phyloP scores from a whole-genome alignment of 2,329 filamentous ascomycete genomes.

The Claviceps humidiphila region DNA sequence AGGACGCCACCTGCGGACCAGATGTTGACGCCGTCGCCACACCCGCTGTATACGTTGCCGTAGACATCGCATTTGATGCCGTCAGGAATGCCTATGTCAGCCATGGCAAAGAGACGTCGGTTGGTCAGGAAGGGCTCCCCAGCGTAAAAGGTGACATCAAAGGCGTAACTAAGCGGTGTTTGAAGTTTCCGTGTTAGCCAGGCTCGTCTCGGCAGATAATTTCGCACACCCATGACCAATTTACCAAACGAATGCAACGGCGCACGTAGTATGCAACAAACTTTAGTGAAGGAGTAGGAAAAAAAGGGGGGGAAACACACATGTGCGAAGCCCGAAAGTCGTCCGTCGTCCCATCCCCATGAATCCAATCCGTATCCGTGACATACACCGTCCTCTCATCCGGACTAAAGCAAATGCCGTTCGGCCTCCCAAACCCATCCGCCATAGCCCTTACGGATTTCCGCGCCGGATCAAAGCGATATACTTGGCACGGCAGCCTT shows the following conservation, averaged over 20 bases:
- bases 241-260: too few relatives aligned
- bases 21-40: conserved; percentile 34
- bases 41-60: conserved; percentile 36
- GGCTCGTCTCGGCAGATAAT: too few relatives aligned
- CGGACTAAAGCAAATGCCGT: conserved; percentile 45
- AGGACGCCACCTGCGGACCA: conserved; percentile 32
- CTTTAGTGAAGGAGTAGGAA: too few relatives aligned
- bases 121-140: conserved; percentile 29
- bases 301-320: neutral
- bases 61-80: conserved; percentile 32
- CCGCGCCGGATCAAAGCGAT: conserved; percentile 37
- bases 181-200: too few relatives aligned
- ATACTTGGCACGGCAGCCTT: conserved; percentile 43
- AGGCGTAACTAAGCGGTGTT: conserved; percentile 18
- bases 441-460: conserved; percentile 41
- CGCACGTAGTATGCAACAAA: too few relatives aligned
- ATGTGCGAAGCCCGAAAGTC: neutral
- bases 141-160: conserved; percentile 16
- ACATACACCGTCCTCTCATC: conserved; percentile 39
- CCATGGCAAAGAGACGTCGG: conserved; percentile 37
- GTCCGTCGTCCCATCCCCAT: neutral
- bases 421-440: conserved; percentile 42
- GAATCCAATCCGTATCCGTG: conserved; percentile 30
- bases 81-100: conserved; percentile 32
- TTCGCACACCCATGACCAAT: too few relatives aligned